Conservation (phyloP, 129 eudicot species). For the Flaveria linearis region DNA sequence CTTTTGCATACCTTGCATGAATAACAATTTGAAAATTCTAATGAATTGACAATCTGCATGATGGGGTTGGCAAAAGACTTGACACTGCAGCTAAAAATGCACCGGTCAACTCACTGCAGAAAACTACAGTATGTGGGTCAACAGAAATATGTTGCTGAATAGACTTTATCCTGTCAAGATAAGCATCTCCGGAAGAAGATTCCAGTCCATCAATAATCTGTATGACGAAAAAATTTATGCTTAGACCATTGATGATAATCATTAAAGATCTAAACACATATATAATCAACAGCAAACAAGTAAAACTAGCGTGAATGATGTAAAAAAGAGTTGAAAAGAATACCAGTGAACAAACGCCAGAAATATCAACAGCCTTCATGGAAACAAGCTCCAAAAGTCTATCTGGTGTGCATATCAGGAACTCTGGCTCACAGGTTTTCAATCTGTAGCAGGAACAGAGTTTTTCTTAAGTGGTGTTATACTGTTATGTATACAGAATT, state of each 20-base stretch:
- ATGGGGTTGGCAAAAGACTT: conserved; percentile 45
- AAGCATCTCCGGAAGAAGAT: conserved; percentile 38
- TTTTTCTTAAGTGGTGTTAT: background rate
- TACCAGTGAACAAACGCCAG: conserved; percentile 79
- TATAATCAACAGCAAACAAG: background rate
- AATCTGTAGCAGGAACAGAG: conserved; percentile 43
- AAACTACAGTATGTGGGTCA: conserved; percentile 58
- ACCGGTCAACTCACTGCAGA: conserved; percentile 43
- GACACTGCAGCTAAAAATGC: conserved; percentile 36
- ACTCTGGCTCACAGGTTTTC: conserved; percentile 86
- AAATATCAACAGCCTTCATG: conserved; percentile 59
- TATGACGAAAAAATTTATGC: background rate
- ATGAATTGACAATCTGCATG: conserved; percentile 38
- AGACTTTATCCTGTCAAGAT: conserved; percentile 44
- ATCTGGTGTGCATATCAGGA: conserved; percentile 81
- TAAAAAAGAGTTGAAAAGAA: background rate
- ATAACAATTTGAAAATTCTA: conserved; percentile 27
- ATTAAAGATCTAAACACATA: background rate
- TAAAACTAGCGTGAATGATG: background rate
- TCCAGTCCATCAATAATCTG: conserved; percentile 79
- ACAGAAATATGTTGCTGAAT: conserved; percentile 51
- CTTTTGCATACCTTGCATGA: conserved; percentile 5
- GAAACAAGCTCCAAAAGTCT: conserved; percentile 82
- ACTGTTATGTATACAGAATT: background rate
- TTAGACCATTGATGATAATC: background rate